Conservation (phyloP, 2,329 filamentous ascomycete genomes). For the Talaromyces sp. region DNA sequence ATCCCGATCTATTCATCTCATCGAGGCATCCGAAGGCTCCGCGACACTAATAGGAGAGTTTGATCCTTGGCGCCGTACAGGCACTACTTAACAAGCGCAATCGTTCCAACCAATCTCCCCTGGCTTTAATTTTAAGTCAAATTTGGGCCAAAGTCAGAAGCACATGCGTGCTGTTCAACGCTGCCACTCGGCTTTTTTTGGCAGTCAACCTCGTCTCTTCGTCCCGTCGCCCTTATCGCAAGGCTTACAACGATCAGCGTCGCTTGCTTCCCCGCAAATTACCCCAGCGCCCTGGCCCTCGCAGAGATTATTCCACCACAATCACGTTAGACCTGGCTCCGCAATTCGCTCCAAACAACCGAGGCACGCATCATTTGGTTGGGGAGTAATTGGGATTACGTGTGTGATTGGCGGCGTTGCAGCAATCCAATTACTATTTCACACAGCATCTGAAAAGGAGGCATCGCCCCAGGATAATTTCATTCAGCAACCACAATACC, state of each 20-base stretch:
- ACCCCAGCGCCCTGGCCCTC: conserved; percentile 25
- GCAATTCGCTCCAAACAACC: conserved; percentile 25
- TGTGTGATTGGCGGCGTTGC: conserved; percentile 34
- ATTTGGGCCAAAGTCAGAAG: conserved; percentile 19
- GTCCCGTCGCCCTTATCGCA: conserved; percentile 7
- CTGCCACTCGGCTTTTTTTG: conserved; percentile 31
- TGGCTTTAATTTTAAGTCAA: background rate
- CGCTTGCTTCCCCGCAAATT: conserved; percentile 22
- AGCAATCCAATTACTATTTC: conserved; percentile 26
- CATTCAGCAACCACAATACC: background rate
- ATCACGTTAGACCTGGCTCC: conserved; percentile 20
- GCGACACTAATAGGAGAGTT: background rate
- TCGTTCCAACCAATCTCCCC: conserved; percentile 1
- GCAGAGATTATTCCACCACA: conserved; percentile 29
- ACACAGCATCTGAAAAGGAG: conserved; percentile 12
- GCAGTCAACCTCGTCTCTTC: conserved; percentile 26
- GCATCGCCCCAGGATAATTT: background rate
- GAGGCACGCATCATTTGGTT: conserved; percentile 37
- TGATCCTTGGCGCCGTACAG: background rate
- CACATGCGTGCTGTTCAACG: conserved; percentile 37
- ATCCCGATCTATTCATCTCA: background rate
- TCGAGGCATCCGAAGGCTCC: background rate
- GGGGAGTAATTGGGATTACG: conserved; percentile 35
- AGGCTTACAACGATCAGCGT: conserved; percentile 13
- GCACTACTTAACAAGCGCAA: background rate